Conservation (phyloP, 1,284 basidiomycete species). For the Hortiboletus rubellus region DNA sequence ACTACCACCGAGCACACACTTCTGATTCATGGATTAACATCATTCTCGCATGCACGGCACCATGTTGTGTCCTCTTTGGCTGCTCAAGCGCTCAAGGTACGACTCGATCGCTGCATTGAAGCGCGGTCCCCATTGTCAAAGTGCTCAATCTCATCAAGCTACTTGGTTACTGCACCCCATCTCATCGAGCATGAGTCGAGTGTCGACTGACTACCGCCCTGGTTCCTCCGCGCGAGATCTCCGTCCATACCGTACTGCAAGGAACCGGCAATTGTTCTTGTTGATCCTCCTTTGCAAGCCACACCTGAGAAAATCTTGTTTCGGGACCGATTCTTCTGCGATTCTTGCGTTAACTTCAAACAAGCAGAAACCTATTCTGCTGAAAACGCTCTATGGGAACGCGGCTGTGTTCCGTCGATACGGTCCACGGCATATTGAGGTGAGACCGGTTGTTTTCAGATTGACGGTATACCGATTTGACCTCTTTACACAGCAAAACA, state of each 20-base stretch:
- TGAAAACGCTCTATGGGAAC: constrained; percentile 22
- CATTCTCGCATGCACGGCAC: constrained; percentile 26
- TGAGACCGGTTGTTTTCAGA: not conserved
- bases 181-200: constrained; percentile 22
- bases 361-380: constrained; percentile 1
- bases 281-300: not conserved
- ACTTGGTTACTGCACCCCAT: constrained; percentile 26
- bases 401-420: constrained; percentile 14
- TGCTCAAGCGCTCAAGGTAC: constrained; percentile 26
- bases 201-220: constrained; percentile 11
- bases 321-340: not conserved
- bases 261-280: not conserved
- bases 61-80: constrained; percentile 20
- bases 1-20: constrained; percentile 19
- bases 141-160: constrained; percentile 14
- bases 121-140: not conserved
- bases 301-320: not conserved
- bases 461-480: not conserved
- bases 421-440: constrained; percentile 11
- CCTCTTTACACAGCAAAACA: constrained; percentile 16
- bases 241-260: constrained; percentile 19
- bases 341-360: not conserved
- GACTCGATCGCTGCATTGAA: not conserved
- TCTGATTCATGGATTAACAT: constrained; percentile 25
- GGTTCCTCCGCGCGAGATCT: constrained; percentile 21